Conservation (phyloP, 108 stramenopile genomes). For the Asterionellopsis glacialis region DNA sequence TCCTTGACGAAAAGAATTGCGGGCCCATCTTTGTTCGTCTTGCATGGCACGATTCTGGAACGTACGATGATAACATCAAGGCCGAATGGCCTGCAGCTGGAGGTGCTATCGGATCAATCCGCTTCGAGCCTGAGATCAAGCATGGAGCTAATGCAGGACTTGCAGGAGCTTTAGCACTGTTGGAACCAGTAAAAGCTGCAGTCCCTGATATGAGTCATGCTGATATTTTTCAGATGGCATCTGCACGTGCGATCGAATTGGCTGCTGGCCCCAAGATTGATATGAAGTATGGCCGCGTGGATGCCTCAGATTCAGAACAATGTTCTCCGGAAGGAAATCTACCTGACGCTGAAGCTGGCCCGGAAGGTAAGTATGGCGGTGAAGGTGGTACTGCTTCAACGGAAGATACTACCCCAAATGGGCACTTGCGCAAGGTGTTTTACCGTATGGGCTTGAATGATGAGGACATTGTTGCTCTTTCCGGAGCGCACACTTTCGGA, state of each 20-base stretch:
- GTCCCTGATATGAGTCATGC: constrained; percentile 66
- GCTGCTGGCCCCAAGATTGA: constrained; percentile 72
- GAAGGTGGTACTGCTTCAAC: constrained; percentile 55
- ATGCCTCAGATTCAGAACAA: constrained; percentile 35
- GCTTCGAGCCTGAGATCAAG: constrained; percentile 87
- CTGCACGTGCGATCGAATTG: constrained; percentile 54
- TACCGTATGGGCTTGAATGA: constrained; percentile 93
- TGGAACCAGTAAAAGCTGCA: constrained; percentile 85
- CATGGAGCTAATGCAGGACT: constrained; percentile 96
- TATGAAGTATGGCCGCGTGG: constrained; percentile 81
- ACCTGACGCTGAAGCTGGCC: constrained; percentile 77
- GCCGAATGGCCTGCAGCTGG: constrained; percentile 64
- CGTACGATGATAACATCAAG: constrained; percentile 57
- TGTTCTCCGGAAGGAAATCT: constrained; percentile 73
- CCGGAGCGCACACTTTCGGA: constrained; percentile 92
- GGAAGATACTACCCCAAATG: constrained; percentile 37
- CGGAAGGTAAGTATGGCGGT: constrained; percentile 57
- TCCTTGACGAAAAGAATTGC: constrained; percentile 83
- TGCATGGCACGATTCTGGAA: constrained; percentile 96
- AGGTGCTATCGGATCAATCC: constrained; percentile 80
- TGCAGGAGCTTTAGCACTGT: constrained; percentile 39
- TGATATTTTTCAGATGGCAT: constrained; percentile 75
- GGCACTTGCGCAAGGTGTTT: constrained; percentile 90
- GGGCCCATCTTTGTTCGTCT: constrained; percentile 91
- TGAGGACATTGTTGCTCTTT: constrained; percentile 91